phyloP scores from a whole-genome alignment of 345 rosid genomes.

The Acer yangbiense region DNA sequence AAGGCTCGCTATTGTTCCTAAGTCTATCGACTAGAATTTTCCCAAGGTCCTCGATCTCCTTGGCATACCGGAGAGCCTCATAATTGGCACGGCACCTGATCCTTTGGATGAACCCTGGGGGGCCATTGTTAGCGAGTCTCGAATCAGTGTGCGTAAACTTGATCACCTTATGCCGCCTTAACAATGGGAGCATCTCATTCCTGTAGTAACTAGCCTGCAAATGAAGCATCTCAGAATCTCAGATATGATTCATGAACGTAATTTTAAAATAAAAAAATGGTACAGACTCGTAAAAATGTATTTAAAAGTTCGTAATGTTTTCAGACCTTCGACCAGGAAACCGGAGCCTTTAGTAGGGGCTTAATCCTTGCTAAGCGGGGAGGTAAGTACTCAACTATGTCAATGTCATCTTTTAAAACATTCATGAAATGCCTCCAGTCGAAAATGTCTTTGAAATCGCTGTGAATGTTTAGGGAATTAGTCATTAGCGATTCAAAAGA shows the following conservation, averaged over 20 bases:
- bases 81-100: constrained; percentile 96
- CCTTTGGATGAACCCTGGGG: constrained; percentile 71
- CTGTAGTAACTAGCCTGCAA: constrained; percentile 94
- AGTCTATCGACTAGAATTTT: constrained; percentile 64
- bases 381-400: constrained; percentile 85
- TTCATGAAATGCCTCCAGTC: constrained; percentile 93
- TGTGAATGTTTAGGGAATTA: constrained; percentile 33
- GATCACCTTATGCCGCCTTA: constrained; percentile 81
- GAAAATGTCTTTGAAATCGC: constrained; percentile 92
- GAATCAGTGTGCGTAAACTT: constrained; percentile 93
- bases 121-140: constrained; percentile 84
- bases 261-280: neutral
- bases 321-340: constrained; percentile 98
- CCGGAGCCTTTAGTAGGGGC: constrained; percentile 81
- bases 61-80: constrained; percentile 63
- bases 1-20: constrained; percentile 69
- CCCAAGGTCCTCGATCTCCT: constrained; percentile 80
- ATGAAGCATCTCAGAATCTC: constrained; percentile 28
- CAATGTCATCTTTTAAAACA: constrained; percentile 68
- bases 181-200: constrained; percentile 60
- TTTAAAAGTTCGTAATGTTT: neutral
- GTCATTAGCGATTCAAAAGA: neutral
- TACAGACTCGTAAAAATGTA: neutral
- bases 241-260: constrained; percentile 14
- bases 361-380: constrained; percentile 44